Evolutionary conservation across 2,329 filamentous ascomycete genomes (phyloP).

Genomic region (Ceratocystis destructans): DNA sequence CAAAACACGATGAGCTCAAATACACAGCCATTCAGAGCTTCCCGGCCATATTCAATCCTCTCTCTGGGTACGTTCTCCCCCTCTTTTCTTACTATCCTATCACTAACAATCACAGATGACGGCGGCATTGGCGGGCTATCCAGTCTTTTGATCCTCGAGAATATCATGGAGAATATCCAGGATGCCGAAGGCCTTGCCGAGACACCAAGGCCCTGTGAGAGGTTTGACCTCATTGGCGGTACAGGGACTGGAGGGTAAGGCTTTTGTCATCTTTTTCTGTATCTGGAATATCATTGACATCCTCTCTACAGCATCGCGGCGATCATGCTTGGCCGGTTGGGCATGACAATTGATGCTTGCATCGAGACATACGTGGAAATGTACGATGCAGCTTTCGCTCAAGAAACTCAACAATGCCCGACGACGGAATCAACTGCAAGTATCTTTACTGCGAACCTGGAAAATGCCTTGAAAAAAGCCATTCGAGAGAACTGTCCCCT

Average conservation of each 20-base stretch:
- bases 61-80: no score
- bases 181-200: conserved; percentile 17
- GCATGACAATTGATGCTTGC: not conserved
- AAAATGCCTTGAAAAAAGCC: no score
- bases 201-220: conserved; percentile 23
- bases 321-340: not conserved
- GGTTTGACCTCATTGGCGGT: conserved; percentile 25
- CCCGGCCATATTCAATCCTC: no score
- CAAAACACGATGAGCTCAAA: no score
- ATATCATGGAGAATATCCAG: conserved; percentile 22
- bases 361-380: not conserved
- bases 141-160: conserved; percentile 23
- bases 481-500: no score
- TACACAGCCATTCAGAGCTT: no score
- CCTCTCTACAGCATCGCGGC: not conserved
- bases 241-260: no score
- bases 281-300: not conserved
- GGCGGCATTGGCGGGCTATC: conserved; percentile 24
- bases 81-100: not conserved
- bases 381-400: not conserved
- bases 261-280: not conserved
- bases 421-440: no score
- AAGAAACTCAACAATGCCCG: no score
- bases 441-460: no score
- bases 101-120: conserved; percentile 19